These are phyloP conservation scores for Zygosaccharomyces rouxii DNA, from an alignment of 805 yeast genomes.

Conservation along the genomic window DNA sequence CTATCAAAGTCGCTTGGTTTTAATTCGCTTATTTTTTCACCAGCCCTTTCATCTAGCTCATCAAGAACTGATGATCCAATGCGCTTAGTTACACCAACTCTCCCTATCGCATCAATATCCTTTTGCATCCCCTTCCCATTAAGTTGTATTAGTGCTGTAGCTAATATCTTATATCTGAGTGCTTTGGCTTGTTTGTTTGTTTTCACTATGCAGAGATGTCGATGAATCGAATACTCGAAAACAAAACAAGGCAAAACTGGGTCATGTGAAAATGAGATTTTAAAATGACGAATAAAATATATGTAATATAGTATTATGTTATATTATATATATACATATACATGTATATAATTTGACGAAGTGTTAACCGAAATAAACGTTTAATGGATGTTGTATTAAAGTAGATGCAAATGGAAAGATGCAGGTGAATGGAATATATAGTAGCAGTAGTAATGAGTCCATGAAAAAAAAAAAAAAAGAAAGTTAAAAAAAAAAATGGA, in stretches of 20 bases:
- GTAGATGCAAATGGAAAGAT: conserved; percentile 3
- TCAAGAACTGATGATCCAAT: conserved; percentile 34
- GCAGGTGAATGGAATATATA: conserved; percentile 1
- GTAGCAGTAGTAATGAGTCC: background rate
- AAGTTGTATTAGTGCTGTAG: background rate
- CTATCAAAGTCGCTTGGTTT: conserved; percentile 8
- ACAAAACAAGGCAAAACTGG: background rate
- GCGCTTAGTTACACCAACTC: conserved; percentile 33
- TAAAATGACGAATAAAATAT: background rate
- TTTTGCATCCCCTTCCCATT: conserved; percentile 2
- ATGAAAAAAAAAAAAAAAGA: background rate
- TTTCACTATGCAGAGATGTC: background rate
- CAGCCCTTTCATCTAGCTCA: conserved; percentile 36
- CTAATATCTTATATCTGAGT: background rate
- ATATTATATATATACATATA: background rate
- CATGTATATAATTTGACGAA: background rate
- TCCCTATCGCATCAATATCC: conserved; percentile 13
- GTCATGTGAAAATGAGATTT: background rate
- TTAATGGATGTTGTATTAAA: background rate
- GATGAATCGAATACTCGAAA: background rate
- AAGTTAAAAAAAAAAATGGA: background rate
- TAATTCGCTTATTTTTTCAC: conserved; percentile 17
- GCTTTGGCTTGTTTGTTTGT: background rate
- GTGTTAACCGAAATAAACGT: background rate
- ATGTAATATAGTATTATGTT: background rate